Evolutionary conservation across 2,329 filamentous ascomycete genomes (phyloP).

Genomic region (Talaromyces sp.): DNA sequence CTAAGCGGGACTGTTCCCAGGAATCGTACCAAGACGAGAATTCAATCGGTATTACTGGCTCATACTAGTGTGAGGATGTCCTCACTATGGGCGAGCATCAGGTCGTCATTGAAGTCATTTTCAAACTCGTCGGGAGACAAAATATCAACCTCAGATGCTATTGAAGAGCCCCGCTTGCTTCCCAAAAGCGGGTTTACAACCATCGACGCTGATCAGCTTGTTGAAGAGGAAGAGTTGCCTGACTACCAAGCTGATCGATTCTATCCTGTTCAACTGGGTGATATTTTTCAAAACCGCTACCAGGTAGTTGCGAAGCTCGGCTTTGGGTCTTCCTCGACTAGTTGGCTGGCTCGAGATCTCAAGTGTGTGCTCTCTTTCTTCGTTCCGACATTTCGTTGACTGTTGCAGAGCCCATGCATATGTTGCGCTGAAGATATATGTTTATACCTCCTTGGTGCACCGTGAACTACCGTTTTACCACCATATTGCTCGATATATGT

Average conservation of each 20-base stretch:
- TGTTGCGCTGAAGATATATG: constrained; percentile 3
- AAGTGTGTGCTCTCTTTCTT: neutral
- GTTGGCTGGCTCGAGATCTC: constrained; percentile 33
- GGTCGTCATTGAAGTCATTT: neutral
- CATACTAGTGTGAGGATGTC: neutral
- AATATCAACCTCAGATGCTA: neutral
- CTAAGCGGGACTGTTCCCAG: neutral
- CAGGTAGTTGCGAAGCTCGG: constrained; percentile 37
- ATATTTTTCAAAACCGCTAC: constrained; percentile 31
- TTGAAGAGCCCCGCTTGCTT: neutral
- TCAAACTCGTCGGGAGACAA: neutral
- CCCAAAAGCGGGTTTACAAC: neutral
- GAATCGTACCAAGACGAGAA: neutral
- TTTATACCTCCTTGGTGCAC: constrained; percentile 3
- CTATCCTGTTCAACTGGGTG: constrained; percentile 32
- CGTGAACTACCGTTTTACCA: constrained; percentile 44
- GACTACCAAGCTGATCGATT: constrained; percentile 6
- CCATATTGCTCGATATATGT: constrained; percentile 30
- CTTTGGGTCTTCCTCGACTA: constrained; percentile 35
- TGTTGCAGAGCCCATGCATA: neutral
- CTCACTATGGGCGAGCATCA: neutral
- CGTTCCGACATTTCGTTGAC: too few relatives aligned
- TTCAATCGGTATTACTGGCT: neutral
- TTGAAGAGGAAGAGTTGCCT: constrained; percentile 15
- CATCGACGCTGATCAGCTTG: neutral